A percentile compares a stretch with the other conserved stretches of the same genome.
Conservation (phyloP, 164 flowering plant genomes). For the Buxus sempervirens region DNA sequence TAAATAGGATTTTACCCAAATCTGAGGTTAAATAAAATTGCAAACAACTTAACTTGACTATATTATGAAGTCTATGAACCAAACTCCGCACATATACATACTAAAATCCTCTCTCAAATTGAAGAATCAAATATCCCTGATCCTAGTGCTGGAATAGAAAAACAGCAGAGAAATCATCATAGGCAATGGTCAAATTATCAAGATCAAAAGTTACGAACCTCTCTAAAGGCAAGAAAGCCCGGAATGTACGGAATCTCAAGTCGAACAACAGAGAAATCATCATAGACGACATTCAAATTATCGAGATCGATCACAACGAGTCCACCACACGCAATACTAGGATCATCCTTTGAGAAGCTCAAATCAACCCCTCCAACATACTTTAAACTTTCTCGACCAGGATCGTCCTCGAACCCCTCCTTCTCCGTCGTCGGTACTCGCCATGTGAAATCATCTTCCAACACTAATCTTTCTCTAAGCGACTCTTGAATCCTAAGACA, state of each 20-base stretch:
- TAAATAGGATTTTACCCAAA: too few species aligned
- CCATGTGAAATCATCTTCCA: conserved; percentile 65
- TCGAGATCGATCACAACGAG: conserved; percentile 65
- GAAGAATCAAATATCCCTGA: too few species aligned
- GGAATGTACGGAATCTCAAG: conserved; percentile 70
- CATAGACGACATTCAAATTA: conserved; percentile 51
- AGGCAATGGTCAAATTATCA: conserved; percentile 43
- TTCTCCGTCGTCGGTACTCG: conserved; percentile 19
- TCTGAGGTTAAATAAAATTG: too few species aligned
- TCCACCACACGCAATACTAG: conserved; percentile 64
- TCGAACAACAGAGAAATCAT: conserved; percentile 48
- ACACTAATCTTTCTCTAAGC: conserved; percentile 43
- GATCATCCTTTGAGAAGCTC: conserved; percentile 71
- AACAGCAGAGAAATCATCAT: conserved; percentile 43
- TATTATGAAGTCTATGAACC: too few species aligned
- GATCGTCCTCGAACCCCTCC: conserved; percentile 4
- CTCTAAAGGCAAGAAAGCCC: conserved; percentile 93
- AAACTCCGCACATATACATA: too few species aligned
- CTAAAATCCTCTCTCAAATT: too few species aligned
- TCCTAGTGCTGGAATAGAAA: too few species aligned
- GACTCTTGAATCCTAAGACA: conserved; percentile 47
- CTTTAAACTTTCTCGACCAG: conserved; percentile 25
- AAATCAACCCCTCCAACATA: conserved; percentile 91
- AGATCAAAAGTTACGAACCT: conserved; percentile 36
- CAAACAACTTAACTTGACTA: too few species aligned